Base-by-base conservation (phyloP, 2,329 filamentous ascomycete species). In the Rhynchosporium agropyri region DNA sequence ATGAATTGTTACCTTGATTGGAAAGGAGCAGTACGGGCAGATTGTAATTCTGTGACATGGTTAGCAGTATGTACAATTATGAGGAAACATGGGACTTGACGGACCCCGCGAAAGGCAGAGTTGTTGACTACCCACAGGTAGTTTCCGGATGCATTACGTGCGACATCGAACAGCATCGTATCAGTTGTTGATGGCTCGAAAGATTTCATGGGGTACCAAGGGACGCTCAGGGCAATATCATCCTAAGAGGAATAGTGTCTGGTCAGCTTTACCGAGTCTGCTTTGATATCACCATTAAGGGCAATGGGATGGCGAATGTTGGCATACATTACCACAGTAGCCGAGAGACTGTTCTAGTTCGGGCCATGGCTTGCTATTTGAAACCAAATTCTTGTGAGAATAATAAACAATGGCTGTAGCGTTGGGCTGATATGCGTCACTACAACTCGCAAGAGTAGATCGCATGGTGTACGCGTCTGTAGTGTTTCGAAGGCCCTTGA, bases 391-490 rank as follows among this genome's bases (percentile, higher is more conserved):
- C 7, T 85, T 83, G 10, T 79, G 71, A 46, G 88, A 79, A 72
- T 91, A 91, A 76, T 88, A 89, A 57, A 91, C 79, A 9, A 81
- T 84, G 0, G 87, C 89, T 0, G 85, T 70, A 2, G 83, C 86
- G 59, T 80, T 70, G 2, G 80, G 80, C 55, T 85, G 80, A 15
- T 76, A 77, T 2, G 80, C 70, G 1, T 77, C 65, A 2, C 81
- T 80, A 76, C 84, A 85, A 20, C 71, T 71, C 9, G 43, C 43
- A 4, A 86, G 75, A 69, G 81, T 84, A 65, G 81, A 78, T 51
- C 85, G 82, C 78, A 89, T 84, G 70, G 83, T 86, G 2, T 83
- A 76, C 8, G 78, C 76, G 12, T 75, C 75, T 2, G 78, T 69
- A 6, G 76, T 73, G 7, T 77, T 80, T 3, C 69, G 73, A 60